Conservation (phyloP, 202 grass and related monocot genomes). For the Brachypodium distachyon region DNA sequence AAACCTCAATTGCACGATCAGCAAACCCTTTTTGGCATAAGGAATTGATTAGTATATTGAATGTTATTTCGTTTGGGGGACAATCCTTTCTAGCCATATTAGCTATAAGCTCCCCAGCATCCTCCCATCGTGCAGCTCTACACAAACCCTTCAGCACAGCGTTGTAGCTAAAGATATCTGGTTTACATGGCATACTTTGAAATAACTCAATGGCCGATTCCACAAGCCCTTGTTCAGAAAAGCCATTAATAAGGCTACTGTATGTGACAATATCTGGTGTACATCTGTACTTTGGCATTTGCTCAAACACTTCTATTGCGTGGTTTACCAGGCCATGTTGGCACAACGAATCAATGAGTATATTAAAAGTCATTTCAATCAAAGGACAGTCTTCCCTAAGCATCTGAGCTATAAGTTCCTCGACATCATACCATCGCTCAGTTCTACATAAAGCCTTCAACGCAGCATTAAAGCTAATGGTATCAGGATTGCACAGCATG, state of each 20-base stretch:
- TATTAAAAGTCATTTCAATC: conserved; percentile 43
- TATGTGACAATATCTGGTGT: conserved; percentile 54
- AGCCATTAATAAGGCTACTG: conserved; percentile 27
- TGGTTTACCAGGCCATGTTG: conserved; percentile 29
- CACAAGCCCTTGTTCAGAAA: conserved; percentile 51
- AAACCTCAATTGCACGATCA: conserved; percentile 32
- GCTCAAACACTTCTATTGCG: conserved; percentile 32
- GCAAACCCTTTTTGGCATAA: conserved; percentile 34
- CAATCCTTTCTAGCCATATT: conserved; percentile 35
- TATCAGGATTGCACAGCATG: conserved; percentile 51
- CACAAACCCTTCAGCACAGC: conserved; percentile 39
- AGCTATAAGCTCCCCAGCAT: conserved; percentile 37
- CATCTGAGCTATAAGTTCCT: conserved; percentile 21
- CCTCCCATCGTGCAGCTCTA: conserved; percentile 33
- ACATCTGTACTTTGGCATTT: conserved; percentile 47
- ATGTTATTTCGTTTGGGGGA: conserved; percentile 39
- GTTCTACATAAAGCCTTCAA: conserved; percentile 46
- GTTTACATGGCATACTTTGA: conserved; percentile 38
- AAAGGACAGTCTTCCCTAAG: conserved; percentile 7
- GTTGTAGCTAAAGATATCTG: conserved; percentile 41
- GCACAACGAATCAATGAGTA: conserved; percentile 32
- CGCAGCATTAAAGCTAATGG: conserved; percentile 37
- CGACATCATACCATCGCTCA: conserved; percentile 26
- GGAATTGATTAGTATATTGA: conserved; percentile 45
- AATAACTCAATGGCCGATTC: conserved; percentile 44